Base-by-base conservation (phyloP, 805 yeast species). In the Barnettozyma vustinii region DNA sequence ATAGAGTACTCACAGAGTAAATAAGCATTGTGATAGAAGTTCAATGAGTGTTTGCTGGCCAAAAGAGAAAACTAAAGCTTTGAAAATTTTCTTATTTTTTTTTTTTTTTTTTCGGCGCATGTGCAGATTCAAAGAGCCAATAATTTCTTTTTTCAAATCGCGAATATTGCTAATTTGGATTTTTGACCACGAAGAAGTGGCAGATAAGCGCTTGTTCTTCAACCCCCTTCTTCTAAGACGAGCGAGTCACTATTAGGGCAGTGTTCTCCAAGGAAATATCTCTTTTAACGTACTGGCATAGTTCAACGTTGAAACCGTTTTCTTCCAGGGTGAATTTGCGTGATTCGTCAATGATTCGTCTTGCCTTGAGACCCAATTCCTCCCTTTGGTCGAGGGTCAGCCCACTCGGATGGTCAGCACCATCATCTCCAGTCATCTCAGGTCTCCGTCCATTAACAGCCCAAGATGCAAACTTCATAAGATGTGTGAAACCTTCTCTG, bases 401-500 rank as follows among this genome's bases (percentile, higher is more conserved):
- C 4, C 75, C 76, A 2, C 80, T 72, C 26, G 68, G 66, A 56
- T 81, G 87, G 40, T 59, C 65, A 5, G 64, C 62, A 2, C 67
- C 61, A 35, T 71, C 78, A 8, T 63, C 64, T 45, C 68, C 73
- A 2, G 59, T 63, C 51, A 66, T 56, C 2, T 70, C 73, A 0
- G 72, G 70, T 45, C 74, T 66, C 18, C 72, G 59, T 1, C 96
- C 96, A 57, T 84, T 81, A 1, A 92, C 88, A 0, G 96, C 96
- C 96, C 97, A 90, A 3, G 96, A 82, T 13, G 83, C 85, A 66
- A 87, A 72, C 58, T 81, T 84, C 48, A 76, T 75, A 42, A 91
- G 61, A 15, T 72, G 69, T 5, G 56, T 56, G 60, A 82, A 81
- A 7, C 77, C 70, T 12, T 55, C 57, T 9, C 50, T 47, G n/a